Evolutionary conservation across 2,329 filamentous ascomycete genomes (phyloP), one percentile per base, ranked within the genome.

Genomic region (Graphiopsis chlorocephala): DNA sequence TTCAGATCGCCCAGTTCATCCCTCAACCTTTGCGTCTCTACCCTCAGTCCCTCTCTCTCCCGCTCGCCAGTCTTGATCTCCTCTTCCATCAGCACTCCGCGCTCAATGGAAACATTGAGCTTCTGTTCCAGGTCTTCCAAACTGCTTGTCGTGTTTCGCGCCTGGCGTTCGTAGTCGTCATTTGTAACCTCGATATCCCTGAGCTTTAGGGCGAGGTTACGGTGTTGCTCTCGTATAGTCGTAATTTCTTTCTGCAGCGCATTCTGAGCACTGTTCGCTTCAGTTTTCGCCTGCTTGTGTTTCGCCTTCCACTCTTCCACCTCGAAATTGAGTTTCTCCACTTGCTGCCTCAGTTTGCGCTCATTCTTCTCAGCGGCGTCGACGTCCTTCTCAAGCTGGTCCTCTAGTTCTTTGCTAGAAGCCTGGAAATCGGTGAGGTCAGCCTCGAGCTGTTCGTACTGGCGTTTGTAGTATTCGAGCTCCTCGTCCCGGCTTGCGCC

Each of bases 291-390:
- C 77, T 98, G 93, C 78, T 93, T 97, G 84, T 96, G 96, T 84
- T 98, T 99, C 70, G 90, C 93, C 88, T 98, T 98, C 95, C 95
- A 99, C 80, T 99, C 95, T 65, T 98, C 93, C 0, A 95, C 93
- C 78, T 98, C 93, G 74, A 92, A 99, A 58, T 85, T 87, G 68
- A 96, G 78, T 42, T 84, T 85, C 78, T 98, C 94, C 0, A 92
- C 90, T 81, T 94, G 96, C 77, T 96, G 90, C 77, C 93, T 89
- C 71, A 97, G 80, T 69, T 88, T 83, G 68, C 93, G 86, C 80
- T 98, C 94, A 72, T 93, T 87, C 82, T 96, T 96, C 83, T 99
- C 95, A 52, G 93, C 93, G 52, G 92, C 90, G 73, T 98, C 94
- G 64, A 99, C 89, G 77, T 99, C 95, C 82, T 93, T 96, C 79